A percentile compares a stretch with the other conserved stretches of the same genome.
These are phyloP conservation scores for Schizonepeta tenuifolia DNA, from an alignment of 257 asterid genomes.

Conservation along the genomic window DNA sequence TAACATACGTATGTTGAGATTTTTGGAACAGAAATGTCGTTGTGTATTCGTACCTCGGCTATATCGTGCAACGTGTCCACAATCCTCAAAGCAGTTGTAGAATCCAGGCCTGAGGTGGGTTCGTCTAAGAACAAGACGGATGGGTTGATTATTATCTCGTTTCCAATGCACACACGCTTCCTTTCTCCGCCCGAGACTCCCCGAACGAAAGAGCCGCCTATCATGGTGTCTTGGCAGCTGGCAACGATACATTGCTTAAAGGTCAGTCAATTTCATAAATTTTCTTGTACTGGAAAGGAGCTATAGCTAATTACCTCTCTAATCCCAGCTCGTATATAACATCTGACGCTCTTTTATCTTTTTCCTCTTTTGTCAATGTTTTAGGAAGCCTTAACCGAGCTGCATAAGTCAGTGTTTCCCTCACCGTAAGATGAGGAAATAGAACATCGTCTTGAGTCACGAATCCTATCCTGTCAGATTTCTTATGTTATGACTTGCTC, in stretches of 20 bases:
- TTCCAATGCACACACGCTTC: slow-evolving; percentile 91
- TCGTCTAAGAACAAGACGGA: slow-evolving; percentile 90
- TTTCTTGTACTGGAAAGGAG: background rate
- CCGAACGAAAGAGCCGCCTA: slow-evolving; percentile 95
- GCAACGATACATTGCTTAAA: background rate
- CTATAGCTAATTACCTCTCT: slow-evolving; percentile 63
- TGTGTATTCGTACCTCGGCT: slow-evolving; percentile 61
- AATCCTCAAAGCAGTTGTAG: slow-evolving; percentile 95
- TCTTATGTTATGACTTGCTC: slow-evolving; percentile 17
- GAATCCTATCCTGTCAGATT: slow-evolving; percentile 88
- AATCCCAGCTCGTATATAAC: slow-evolving; percentile 85
- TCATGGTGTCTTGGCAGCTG: slow-evolving; percentile 98
- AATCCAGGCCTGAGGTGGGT: slow-evolving; percentile 97
- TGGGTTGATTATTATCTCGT: slow-evolving; percentile 89
- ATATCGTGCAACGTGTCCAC: slow-evolving; percentile 77
- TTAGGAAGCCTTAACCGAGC: slow-evolving; percentile 84
- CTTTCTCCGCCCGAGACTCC: slow-evolving; percentile 99
- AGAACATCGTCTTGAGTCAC: slow-evolving; percentile 98
- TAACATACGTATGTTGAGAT: background rate
- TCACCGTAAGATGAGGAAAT: slow-evolving; percentile 94
- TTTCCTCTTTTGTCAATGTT: slow-evolving; percentile 70
- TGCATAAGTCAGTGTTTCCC: slow-evolving; percentile 75
- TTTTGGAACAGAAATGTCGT: background rate
- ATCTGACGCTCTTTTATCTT: slow-evolving; percentile 72
- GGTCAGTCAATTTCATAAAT: background rate